Percentiles rank a stretch among this genome's conserved stretches.
phyloP scores from a whole-genome alignment of 2,329 filamentous ascomycete genomes.

The Paecilomyces niveus region DNA sequence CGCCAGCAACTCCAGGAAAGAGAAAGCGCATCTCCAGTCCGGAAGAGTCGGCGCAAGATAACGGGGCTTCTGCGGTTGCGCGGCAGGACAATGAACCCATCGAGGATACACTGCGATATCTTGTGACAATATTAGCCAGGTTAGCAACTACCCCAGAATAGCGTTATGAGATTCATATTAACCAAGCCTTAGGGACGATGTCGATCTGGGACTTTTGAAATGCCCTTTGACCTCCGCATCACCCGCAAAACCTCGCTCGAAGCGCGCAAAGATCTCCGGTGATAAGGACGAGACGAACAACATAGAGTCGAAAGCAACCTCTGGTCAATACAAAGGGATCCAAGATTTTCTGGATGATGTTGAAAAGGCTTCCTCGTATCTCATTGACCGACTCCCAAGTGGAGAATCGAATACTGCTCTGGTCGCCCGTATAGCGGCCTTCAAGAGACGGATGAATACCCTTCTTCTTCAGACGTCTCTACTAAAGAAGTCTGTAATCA shows the following conservation, averaged over 20 bases:
- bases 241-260: slow-evolving; percentile 33
- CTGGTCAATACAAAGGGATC: slow-evolving; percentile 32
- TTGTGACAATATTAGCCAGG: slow-evolving; percentile 28
- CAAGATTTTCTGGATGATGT: slow-evolving; percentile 38
- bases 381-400: slow-evolving; percentile 28
- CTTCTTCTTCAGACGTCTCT: slow-evolving; percentile 57
- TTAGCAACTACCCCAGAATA: slow-evolving; percentile 6
- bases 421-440: slow-evolving; percentile 44
- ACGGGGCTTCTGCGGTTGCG: slow-evolving; percentile 15
- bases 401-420: slow-evolving; percentile 26
- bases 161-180: slow-evolving; percentile 7
- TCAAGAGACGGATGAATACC: slow-evolving; percentile 57
- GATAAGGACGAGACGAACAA: slow-evolving; percentile 25
- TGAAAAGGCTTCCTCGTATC: slow-evolving; percentile 29
- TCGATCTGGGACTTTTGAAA: slow-evolving; percentile 37
- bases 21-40: slow-evolving; percentile 33
- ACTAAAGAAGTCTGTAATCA: slow-evolving; percentile 32
- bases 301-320: slow-evolving; percentile 31
- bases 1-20: slow-evolving; percentile 30
- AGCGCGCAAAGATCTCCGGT: slow-evolving; percentile 35
- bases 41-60: slow-evolving; percentile 20
- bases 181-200: slow-evolving; percentile 30
- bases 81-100: slow-evolving; percentile 23
- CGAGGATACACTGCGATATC: slow-evolving; percentile 27
- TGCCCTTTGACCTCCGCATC: slow-evolving; percentile 28